A percentile compares a stretch with the other conserved stretches of the same genome.
Conservation (phyloP, 1,284 basidiomycete species). For the Flammula alnicola region DNA sequence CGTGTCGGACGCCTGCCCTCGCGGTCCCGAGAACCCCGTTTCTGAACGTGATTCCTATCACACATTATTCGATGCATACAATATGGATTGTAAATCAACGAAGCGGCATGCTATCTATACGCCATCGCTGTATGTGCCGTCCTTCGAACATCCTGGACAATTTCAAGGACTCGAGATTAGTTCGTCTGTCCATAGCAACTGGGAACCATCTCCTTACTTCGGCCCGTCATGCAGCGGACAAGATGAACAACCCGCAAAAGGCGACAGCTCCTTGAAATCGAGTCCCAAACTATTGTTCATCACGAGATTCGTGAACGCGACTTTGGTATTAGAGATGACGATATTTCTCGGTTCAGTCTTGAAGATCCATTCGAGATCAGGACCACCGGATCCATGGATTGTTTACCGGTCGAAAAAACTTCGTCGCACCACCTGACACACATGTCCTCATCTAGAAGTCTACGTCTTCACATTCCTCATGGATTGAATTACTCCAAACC, state of each 20-base stretch:
- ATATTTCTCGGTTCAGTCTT: not conserved
- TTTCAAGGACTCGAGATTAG: not conserved
- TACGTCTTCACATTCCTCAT: slow-evolving; percentile 2
- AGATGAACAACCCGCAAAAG: not conserved
- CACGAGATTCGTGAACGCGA: slow-evolving; percentile 1
- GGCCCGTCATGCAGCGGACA: not conserved
- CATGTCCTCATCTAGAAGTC: slow-evolving; percentile 8
- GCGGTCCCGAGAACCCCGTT: not conserved
- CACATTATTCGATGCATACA: slow-evolving; percentile 11
- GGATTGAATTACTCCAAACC: not conserved
- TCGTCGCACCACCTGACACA: slow-evolving; percentile 4
- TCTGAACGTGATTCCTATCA: slow-evolving; percentile 7
- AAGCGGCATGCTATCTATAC: slow-evolving; percentile 44
- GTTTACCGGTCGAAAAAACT: slow-evolving; percentile 3
- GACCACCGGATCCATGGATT: not conserved
- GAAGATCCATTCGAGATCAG: slow-evolving; percentile 13
- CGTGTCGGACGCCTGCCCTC: slow-evolving; percentile 1
- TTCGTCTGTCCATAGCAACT: not conserved
- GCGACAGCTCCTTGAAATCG: not conserved
- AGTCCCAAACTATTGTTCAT: not conserved
- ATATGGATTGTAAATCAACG: slow-evolving; percentile 24
- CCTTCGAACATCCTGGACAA: slow-evolving; percentile 15
- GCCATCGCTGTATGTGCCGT: slow-evolving; percentile 29
- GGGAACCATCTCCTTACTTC: not conserved
- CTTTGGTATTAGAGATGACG: not conserved